These are phyloP conservation scores for Coprinopsis sp. DNA, from an alignment of 768 basidiomycete genomes.

Conservation along the genomic window DNA sequence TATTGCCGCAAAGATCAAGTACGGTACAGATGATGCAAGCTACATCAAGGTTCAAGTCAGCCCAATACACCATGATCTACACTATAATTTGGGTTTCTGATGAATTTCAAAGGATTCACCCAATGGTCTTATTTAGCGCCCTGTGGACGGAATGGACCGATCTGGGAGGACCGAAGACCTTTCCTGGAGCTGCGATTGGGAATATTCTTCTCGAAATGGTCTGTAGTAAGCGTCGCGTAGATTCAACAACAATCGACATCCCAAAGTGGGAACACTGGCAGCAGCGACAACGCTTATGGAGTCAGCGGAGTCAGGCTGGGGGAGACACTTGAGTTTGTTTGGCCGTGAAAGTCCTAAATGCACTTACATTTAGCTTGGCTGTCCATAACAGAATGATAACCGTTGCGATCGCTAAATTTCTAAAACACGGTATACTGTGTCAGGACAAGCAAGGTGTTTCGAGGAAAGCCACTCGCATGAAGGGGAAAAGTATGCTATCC, in stretches of 20 bases:
- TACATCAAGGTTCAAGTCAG: no score
- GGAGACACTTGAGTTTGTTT: no score
- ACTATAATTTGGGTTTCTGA: no score
- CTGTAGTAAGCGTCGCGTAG: conserved; percentile 20
- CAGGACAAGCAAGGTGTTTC: background rate
- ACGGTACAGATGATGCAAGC: no score
- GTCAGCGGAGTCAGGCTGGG: conserved; percentile 8
- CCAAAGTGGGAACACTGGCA: conserved; percentile 12
- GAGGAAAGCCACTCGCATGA: conserved; percentile 7
- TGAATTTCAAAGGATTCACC: no score
- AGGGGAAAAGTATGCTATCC: conserved; percentile 14
- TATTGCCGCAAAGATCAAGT: no score
- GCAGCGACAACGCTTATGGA: conserved; percentile 8
- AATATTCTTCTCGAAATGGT: conserved; percentile 15
- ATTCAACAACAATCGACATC: conserved; percentile 19
- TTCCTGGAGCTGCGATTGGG: no score
- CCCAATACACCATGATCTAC: no score
- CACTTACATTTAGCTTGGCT: background rate
- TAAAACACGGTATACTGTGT: background rate
- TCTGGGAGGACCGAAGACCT: no score
- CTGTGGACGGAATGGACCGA: no score
- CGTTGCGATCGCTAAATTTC: conserved; percentile 1
- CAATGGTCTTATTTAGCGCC: no score
- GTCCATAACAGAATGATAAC: conserved; percentile 3
- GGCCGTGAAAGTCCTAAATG: background rate